These are phyloP conservation scores for Penicillium oxalicum DNA, from an alignment of 2,329 filamentous ascomycete genomes.

Conservation along the genomic window DNA sequence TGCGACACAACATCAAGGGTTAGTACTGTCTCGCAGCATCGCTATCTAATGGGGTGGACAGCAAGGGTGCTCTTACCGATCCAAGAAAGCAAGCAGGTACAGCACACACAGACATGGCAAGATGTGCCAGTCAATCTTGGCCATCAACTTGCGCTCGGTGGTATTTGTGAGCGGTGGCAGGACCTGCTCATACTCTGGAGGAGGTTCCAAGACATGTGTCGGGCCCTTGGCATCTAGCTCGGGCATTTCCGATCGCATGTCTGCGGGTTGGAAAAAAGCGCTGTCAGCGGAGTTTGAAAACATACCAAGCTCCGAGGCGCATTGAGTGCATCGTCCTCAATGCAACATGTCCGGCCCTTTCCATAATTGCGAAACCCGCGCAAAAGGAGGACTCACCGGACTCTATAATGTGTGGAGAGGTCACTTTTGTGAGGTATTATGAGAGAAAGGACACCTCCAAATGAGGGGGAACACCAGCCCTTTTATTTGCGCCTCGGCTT, in stretches of 20 bases:
- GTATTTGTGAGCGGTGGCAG: slow-evolving; percentile 32
- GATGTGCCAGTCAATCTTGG: slow-evolving; percentile 65
- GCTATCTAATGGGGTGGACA: background rate
- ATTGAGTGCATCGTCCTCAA: no score
- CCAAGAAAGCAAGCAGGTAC: slow-evolving; percentile 65
- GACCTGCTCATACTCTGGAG: slow-evolving; percentile 10
- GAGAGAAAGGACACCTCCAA: background rate
- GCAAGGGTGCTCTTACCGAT: slow-evolving; percentile 32
- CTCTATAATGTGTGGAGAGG: slow-evolving; percentile 10
- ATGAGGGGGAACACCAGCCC: background rate
- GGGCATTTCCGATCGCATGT: slow-evolving; percentile 13
- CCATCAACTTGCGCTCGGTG: slow-evolving; percentile 57
- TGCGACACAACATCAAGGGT: slow-evolving; percentile 1
- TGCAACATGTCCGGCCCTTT: no score
- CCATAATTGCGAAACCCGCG: no score
- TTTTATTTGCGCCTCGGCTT: background rate
- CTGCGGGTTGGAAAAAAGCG: background rate
- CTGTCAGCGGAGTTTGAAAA: slow-evolving; percentile 7
- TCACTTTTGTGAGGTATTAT: background rate
- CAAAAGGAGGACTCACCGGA: slow-evolving; percentile 9
- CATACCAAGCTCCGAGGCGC: background rate
- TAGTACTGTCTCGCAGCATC: slow-evolving; percentile 1
- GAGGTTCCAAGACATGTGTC: slow-evolving; percentile 2
- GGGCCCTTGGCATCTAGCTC: slow-evolving; percentile 17
- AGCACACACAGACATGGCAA: slow-evolving; percentile 68